These are phyloP conservation scores for Ceratocystis papillata DNA, from an alignment of 2,329 filamentous ascomycete genomes.

Conservation along the genomic window DNA sequence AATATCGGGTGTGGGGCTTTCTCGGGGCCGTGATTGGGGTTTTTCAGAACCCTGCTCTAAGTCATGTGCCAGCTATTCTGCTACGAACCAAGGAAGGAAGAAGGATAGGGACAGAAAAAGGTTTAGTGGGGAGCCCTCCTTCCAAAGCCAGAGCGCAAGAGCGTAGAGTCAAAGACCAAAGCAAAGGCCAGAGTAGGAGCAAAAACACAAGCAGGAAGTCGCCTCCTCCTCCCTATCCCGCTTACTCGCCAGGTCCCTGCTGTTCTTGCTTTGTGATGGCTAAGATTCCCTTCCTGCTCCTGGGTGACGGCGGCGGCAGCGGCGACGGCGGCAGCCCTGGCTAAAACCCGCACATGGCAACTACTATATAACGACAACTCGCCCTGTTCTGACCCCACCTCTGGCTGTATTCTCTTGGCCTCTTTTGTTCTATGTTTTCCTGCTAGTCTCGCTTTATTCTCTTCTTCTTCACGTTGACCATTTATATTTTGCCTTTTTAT, in stretches of 20 bases:
- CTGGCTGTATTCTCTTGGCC: not conserved
- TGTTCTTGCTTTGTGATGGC: not conserved
- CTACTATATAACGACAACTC: not conserved
- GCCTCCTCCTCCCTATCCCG: not conserved
- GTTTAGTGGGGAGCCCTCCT: not conserved
- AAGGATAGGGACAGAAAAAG: not conserved
- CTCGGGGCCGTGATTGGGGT: not conserved
- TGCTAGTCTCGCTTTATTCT: not conserved
- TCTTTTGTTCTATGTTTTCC: not conserved
- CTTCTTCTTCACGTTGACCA: not conserved
- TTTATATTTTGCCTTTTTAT: not conserved
- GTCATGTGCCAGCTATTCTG: slow-evolving; percentile 3
- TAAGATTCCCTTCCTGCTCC: not conserved
- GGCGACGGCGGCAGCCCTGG: not conserved
- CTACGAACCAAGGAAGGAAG: slow-evolving; percentile 4
- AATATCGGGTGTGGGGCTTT: not conserved
- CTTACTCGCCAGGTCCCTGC: slow-evolving; percentile 1
- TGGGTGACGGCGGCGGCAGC: not conserved
- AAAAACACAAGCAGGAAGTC: not conserved
- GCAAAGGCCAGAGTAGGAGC: not conserved
- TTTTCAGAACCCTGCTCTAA: not conserved
- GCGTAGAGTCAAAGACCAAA: not conserved
- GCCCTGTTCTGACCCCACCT: not conserved
- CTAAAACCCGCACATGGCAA: not conserved
- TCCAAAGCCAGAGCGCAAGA: not conserved